Conservation (phyloP, 331 rosid species). For the Quercus tomentella region DNA sequence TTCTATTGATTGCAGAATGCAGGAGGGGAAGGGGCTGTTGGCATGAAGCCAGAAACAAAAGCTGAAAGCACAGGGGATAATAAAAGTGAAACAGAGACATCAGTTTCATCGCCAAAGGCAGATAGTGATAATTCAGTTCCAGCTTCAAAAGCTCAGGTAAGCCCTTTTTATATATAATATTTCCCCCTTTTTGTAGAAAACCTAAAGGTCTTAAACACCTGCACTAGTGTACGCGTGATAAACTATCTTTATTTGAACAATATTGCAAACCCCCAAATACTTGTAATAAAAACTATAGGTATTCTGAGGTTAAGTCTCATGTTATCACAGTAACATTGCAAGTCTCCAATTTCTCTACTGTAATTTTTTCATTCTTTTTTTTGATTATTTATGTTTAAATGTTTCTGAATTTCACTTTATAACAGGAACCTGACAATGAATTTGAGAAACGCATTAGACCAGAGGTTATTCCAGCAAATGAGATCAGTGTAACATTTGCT, state of each 20-base stretch:
- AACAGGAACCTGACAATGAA: constrained; percentile 87
- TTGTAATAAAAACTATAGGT: neutral
- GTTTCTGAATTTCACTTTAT: constrained; percentile 1
- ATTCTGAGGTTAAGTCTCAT: neutral
- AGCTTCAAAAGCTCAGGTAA: constrained; percentile 53
- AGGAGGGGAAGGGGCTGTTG: constrained; percentile 27
- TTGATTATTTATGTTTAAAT: neutral
- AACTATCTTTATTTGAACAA: neutral
- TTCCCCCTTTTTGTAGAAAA: neutral
- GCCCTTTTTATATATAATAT: neutral
- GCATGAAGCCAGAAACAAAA: constrained; percentile 45
- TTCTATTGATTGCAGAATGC: constrained; percentile 23
- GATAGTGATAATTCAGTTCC: constrained; percentile 46
- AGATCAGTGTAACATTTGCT: constrained; percentile 69
- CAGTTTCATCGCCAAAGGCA: constrained; percentile 36
- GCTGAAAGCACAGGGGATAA: constrained; percentile 32
- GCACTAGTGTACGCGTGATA: neutral
- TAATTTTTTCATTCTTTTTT: neutral
- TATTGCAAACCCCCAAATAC: neutral
- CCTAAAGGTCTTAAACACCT: neutral
- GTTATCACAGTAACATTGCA: neutral
- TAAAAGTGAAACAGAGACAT: constrained; percentile 40
- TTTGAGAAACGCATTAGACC: constrained; percentile 96
- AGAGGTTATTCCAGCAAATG: constrained; percentile 87
- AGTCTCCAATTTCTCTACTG: neutral